Evolutionary conservation across 2,329 filamentous ascomycete species (phyloP).

Genomic region (Curvularia sp.): DNA sequence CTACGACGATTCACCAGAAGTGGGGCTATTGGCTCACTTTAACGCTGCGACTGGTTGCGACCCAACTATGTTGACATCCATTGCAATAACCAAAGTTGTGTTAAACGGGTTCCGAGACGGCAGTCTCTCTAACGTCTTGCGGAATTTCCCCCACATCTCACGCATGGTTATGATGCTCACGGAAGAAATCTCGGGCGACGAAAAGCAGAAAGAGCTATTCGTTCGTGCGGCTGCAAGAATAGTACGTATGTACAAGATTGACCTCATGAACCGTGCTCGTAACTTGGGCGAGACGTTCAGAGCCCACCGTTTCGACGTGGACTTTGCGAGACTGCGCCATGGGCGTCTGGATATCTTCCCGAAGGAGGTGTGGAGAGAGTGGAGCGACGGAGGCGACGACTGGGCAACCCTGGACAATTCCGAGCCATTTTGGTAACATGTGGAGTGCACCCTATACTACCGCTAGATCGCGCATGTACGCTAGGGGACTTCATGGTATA

Average conservation of each 20-base stretch:
- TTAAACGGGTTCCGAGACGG: conserved; percentile 24
- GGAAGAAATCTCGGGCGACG: conserved; percentile 12
- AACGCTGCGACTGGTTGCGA: conserved; percentile 18
- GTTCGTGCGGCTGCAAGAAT: conserved; percentile 30
- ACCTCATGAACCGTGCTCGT: conserved; percentile 8
- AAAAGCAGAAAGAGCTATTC: conserved; percentile 20
- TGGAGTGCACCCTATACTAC: neutral
- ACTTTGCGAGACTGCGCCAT: conserved; percentile 20
- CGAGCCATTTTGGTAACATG: conserved; percentile 17
- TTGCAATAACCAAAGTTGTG: conserved; percentile 29
- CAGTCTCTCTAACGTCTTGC: conserved; percentile 29
- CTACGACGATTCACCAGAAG: conserved; percentile 31
- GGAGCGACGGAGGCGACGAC: conserved; percentile 20
- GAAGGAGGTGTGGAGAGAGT: conserved; percentile 19
- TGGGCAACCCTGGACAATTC: conserved; percentile 20
- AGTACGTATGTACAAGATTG: conserved; percentile 27
- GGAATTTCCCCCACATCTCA: conserved; percentile 28
- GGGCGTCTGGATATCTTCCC: conserved; percentile 17
- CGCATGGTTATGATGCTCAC: conserved; percentile 29
- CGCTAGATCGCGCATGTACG: neutral
- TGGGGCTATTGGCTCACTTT: conserved; percentile 32
- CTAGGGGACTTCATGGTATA: conserved; percentile 27
- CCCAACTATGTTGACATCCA: conserved; percentile 13
- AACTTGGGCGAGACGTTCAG: conserved; percentile 3
- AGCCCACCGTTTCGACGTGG: conserved; percentile 13